Evolutionary conservation across 495 filamentous ascomycete genomes (phyloP).

Genomic region (Aspergillus heteromorphus): DNA sequence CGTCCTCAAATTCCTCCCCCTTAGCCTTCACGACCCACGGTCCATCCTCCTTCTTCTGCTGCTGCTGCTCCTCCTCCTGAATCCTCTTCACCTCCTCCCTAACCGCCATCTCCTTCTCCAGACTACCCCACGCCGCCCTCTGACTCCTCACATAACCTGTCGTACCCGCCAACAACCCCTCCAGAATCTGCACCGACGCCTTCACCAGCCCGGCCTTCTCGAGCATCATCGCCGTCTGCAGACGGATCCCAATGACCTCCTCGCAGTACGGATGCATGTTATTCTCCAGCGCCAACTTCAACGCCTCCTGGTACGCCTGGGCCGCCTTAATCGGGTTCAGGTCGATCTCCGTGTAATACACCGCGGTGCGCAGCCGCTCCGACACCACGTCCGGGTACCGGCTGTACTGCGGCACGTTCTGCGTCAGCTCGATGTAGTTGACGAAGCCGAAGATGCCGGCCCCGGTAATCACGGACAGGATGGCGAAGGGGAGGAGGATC

Average conservation of each 20-base stretch:
- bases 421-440: constrained; percentile 59
- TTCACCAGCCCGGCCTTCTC: constrained; percentile 64
- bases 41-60: background rate
- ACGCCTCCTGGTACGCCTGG: constrained; percentile 72
- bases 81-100: too few relatives aligned
- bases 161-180: constrained; percentile 49
- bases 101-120: constrained; percentile 25
- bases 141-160: constrained; percentile 47
- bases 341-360: constrained; percentile 77
- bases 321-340: constrained; percentile 68
- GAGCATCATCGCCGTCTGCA: constrained; percentile 70
- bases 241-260: constrained; percentile 83
- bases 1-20: constrained; percentile 13
- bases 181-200: constrained; percentile 67
- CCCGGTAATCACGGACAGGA: constrained; percentile 45
- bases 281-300: constrained; percentile 61
- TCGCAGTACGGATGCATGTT: constrained; percentile 83
- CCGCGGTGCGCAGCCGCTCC: constrained; percentile 70
- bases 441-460: constrained; percentile 33
- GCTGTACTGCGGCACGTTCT: constrained; percentile 59
- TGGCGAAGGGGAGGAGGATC: constrained; percentile 38
- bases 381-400: constrained; percentile 78
- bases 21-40: constrained; percentile 6
- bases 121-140: constrained; percentile 24
- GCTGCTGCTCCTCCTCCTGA: too few relatives aligned